A percentile compares a stretch with the other conserved stretches of the same genome.
phyloP scores from a whole-genome alignment of 148 eudicot genomes.

The Chenopodium formosanum region DNA sequence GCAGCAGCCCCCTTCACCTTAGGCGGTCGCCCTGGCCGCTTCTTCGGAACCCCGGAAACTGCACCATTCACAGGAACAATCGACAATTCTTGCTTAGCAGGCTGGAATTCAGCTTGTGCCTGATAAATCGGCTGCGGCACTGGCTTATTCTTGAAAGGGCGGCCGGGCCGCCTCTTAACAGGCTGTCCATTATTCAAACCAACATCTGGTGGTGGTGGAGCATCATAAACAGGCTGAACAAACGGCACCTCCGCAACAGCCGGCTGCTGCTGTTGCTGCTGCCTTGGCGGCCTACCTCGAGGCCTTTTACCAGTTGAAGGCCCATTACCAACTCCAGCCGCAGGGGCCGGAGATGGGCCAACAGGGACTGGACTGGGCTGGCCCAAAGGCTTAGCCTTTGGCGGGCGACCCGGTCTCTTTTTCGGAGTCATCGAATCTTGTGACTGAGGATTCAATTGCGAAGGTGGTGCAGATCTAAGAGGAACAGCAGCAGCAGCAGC shows the following conservation, averaged over 20 bases:
- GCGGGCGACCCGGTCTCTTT: slow-evolving; percentile 67
- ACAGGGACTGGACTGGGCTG: background rate
- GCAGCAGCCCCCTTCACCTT: slow-evolving; percentile 4
- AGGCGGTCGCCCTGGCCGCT: slow-evolving; percentile 33
- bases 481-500: background rate
- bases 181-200: background rate
- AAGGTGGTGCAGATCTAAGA: slow-evolving; percentile 11
- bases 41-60: background rate
- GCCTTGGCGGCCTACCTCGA: slow-evolving; percentile 53
- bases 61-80: background rate
- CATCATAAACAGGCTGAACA: slow-evolving; percentile 9
- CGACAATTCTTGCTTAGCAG: no score
- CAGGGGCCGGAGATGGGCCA: background rate
- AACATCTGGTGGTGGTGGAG: no score
- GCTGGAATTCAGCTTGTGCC: background rate
- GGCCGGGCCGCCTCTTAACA: background rate
- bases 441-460: slow-evolving; percentile 7
- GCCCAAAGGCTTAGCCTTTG: slow-evolving; percentile 35
- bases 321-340: background rate
- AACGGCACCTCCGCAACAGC: slow-evolving; percentile 28
- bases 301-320: slow-evolving; percentile 33
- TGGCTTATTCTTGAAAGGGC: background rate
- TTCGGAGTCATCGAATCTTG: slow-evolving; percentile 20
- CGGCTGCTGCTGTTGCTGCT: slow-evolving; percentile 1
- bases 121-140: background rate